Base-by-base conservation (phyloP, 1,139 yeast genomes). In the Sugiyamaella sp. region DNA sequence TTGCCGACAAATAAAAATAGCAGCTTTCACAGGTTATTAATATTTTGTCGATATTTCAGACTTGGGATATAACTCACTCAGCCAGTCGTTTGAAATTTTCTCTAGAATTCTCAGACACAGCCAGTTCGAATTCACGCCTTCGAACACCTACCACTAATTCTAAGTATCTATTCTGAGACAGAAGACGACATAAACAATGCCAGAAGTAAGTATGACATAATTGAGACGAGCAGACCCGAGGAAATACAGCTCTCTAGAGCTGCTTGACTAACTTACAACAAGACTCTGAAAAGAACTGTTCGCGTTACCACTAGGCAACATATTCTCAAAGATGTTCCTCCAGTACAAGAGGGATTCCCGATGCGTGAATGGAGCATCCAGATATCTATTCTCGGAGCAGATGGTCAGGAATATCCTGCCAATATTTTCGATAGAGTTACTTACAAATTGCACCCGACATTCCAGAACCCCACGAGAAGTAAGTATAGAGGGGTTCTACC, bases 361-460 rank as follows among this genome's bases (percentile, higher is more conserved):
- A 86, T 93, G 84, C 85, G 98, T 68, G 83, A 84, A 72, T 93
- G 99, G 99, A 79, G 88, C 43, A 84, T 93, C 60, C 83, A 85
- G 66, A 80, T 93, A 49, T 73, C 82, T 44, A 72, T 91, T 70
- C 78, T 93, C 59, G 93, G 90, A 64, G 85, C 84, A 57, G 80
- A 82, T 55, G 97, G 97, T 32, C 80, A 85, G 56, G 95, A 87
- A 64, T 76, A 88, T 50, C 91, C 97, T 20, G 98, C 98, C 2
- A 84, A 78, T 51, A 81, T 93, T 55, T 88, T 93, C 68, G 98
- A 93, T 69, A 89, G 86, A 71, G 98, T 90, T 52, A 89, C 96
- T 17, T 93, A 91, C 71, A 85, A 89, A 64, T 80, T 93, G 62
- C 99, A 93, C 75, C 98, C 98, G 37, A 93, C 99, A 12, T 93